These are phyloP conservation scores for Eucalyptus tenuipes DNA, from an alignment of 345 rosid species.

Conservation along the genomic window DNA sequence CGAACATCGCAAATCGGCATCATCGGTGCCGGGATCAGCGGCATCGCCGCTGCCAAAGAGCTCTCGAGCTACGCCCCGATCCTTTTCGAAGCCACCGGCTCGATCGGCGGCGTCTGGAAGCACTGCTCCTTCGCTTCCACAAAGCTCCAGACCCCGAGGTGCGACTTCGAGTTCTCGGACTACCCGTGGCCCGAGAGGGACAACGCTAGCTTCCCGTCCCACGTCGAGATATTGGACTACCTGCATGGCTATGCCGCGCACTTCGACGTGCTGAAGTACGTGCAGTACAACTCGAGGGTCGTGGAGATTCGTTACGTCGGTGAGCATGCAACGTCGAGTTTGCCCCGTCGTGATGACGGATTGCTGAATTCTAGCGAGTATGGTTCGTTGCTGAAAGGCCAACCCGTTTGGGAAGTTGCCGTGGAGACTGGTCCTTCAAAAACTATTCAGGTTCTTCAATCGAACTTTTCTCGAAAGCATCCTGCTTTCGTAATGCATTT, in stretches of 20 bases:
- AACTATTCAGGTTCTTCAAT: slow-evolving; percentile 34
- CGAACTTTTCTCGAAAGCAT: not conserved
- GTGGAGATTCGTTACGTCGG: slow-evolving; percentile 45
- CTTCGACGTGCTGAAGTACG: slow-evolving; percentile 50
- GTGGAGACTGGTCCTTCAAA: slow-evolving; percentile 37
- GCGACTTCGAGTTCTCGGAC: slow-evolving; percentile 74
- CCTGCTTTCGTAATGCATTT: not conserved
- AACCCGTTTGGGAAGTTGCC: slow-evolving; percentile 75
- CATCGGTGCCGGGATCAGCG: slow-evolving; percentile 88
- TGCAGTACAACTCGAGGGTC: slow-evolving; percentile 63
- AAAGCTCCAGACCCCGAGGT: slow-evolving; percentile 63
- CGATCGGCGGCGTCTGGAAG: slow-evolving; percentile 90
- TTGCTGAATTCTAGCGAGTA: slow-evolving; percentile 1
- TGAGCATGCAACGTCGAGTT: not conserved
- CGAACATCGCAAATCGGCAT: slow-evolving; percentile 32
- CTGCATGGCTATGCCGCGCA: slow-evolving; percentile 58
- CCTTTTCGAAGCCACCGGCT: slow-evolving; percentile 69
- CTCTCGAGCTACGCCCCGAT: slow-evolving; percentile 48
- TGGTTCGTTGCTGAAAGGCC: slow-evolving; percentile 33
- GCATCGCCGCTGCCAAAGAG: slow-evolving; percentile 70
- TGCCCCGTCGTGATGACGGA: not conserved
- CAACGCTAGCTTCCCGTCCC: slow-evolving; percentile 46
- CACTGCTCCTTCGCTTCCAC: slow-evolving; percentile 69
- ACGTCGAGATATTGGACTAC: slow-evolving; percentile 59
- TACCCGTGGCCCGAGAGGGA: slow-evolving; percentile 83